Base-by-base conservation (phyloP, 2,329 filamentous ascomycete species). In the Parafenestella ontariensis region DNA sequence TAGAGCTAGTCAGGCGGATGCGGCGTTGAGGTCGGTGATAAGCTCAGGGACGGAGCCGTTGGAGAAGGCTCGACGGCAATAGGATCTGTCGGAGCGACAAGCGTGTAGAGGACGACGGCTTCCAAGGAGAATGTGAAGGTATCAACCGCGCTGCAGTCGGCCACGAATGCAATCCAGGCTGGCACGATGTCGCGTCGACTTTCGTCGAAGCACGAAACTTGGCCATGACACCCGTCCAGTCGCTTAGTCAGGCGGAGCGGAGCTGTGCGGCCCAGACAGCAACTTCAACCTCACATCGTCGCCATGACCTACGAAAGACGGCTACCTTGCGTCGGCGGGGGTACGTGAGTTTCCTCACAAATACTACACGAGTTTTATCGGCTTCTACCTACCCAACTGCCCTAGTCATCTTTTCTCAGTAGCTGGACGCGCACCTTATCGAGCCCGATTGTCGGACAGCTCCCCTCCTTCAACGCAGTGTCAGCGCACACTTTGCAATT, bases 151-250 rank as follows among this genome's bases (percentile, higher is more conserved):
- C n/a, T n/a, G n/a, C n/a, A n/a, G n/a, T n/a, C n/a, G n/a, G 26
- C 31, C 47, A 54, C 58, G 49, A 40, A 49, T 44, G 58, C 47
- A 46, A 52, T 49, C 49, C 52, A 53, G 55, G 50, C 48, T 53
- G 52, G 53, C 54, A 49, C 54, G 49, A 56, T 58, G 52, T 63
- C 58, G 61, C 58, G 58, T 57, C 49, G 46, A 56, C 53, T 52
- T 28, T 46, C 43, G 50, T 20, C 46, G 46, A 54, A 37, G 43
- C 41, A 21, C 36, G 24, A 43, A 58, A 57, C 46, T 50, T 56
- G 61, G 54, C 50, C 37, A 54, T 62, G 58, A 64, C 61, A 56
- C 49, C 49, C 21, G 46, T 41, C 33, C 49, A 56, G 50, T 31
- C 42, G 58, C 60, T 59, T 61, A 56, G 52, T 56, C 49, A 52